Evolutionary conservation across 2,329 filamentous ascomycete genomes (phyloP).

Genomic region (Xylariaceae sp.): DNA sequence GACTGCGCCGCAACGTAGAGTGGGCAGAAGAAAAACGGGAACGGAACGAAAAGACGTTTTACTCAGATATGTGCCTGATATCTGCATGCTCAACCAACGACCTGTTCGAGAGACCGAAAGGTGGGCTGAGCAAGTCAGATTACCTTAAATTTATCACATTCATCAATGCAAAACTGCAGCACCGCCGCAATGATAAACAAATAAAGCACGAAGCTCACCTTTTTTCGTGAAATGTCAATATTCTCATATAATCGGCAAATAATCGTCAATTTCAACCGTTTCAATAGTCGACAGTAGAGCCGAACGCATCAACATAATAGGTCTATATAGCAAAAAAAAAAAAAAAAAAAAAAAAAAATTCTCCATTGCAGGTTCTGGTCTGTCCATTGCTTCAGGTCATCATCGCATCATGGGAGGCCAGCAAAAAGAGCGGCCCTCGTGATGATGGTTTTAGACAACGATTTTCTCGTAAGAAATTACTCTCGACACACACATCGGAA

Average conservation of each 20-base stretch:
- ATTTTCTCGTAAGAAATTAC: slow-evolving; percentile 40
- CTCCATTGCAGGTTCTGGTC: slow-evolving; percentile 15
- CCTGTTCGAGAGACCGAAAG: background rate
- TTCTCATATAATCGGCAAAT: too few species aligned
- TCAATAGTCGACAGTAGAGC: too few species aligned
- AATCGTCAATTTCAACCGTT: background rate
- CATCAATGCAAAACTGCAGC: slow-evolving; percentile 22
- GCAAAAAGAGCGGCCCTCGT: slow-evolving; percentile 53
- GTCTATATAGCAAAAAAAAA: too few species aligned
- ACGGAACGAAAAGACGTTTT: background rate
- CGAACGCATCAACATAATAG: too few species aligned
- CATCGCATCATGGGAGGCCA: slow-evolving; percentile 61
- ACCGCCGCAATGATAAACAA: background rate
- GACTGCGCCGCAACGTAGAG: background rate
- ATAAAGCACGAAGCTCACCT: slow-evolving; percentile 12
- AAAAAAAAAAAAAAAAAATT: too few species aligned
- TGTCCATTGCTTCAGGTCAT: slow-evolving; percentile 64
- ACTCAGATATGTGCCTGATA: slow-evolving; percentile 28
- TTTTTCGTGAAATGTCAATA: too few species aligned
- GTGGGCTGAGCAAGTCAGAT: slow-evolving; percentile 31
- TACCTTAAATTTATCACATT: slow-evolving; percentile 28
- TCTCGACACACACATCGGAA: slow-evolving; percentile 55
- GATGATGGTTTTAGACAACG: slow-evolving; percentile 65
- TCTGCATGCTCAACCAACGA: slow-evolving; percentile 31
- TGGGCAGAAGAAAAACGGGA: too few species aligned